Conservation (phyloP, 768 basidiomycete species). For the Suillus decipiens region DNA sequence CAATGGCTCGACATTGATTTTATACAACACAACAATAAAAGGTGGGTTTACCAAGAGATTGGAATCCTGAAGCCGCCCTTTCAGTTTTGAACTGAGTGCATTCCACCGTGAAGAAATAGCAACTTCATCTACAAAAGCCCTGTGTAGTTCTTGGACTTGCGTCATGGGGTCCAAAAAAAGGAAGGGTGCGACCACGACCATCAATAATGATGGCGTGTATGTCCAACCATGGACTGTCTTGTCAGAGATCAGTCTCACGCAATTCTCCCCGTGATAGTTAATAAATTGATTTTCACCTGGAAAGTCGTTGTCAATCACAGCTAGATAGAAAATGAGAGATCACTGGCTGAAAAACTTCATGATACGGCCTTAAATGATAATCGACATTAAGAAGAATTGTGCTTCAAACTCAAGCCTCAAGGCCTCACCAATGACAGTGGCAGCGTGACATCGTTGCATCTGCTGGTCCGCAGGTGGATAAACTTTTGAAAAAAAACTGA, state of each 20-base stretch:
- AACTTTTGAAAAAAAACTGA: neutral
- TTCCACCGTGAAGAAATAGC: slow-evolving; percentile 1
- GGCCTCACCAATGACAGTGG: neutral
- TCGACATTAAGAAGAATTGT: neutral
- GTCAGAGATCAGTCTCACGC: neutral
- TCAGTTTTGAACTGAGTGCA: neutral
- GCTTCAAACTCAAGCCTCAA: neutral
- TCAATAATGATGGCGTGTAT: neutral
- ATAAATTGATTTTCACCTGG: neutral
- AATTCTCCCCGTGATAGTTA: neutral
- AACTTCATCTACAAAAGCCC: neutral
- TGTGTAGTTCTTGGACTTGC: neutral
- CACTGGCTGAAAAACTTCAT: neutral
- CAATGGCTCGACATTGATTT: neutral
- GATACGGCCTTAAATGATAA: neutral
- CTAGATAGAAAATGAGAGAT: neutral
- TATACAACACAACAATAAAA: neutral
- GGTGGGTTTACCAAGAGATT: neutral
- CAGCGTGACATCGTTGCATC: neutral
- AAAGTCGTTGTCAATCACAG: neutral
- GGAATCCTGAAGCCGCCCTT: neutral
- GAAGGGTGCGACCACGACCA: neutral
- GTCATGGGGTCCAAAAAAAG: neutral
- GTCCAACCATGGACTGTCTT: neutral
- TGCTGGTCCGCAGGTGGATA: neutral